A percentile compares a stretch with the other conserved stretches of the same genome.
phyloP scores from a whole-genome alignment of 441 rosid genomes.

The Eutrema salsugineum region DNA sequence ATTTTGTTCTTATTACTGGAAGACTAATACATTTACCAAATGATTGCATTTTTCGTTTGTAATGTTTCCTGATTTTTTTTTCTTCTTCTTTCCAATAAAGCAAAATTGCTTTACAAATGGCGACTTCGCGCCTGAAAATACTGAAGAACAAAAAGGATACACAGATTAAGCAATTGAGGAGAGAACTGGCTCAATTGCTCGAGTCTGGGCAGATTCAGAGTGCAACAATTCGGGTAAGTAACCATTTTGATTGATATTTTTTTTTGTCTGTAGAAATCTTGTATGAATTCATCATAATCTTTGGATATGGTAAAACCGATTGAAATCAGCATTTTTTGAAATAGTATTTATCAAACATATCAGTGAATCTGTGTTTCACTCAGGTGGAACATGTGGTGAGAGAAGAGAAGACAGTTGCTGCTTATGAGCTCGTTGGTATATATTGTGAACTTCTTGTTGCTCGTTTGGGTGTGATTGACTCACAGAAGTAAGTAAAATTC shows the following conservation, averaged over 20 bases:
- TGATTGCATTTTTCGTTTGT: background rate
- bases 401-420: constrained; percentile 84
- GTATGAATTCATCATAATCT: background rate
- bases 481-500: constrained; percentile 63
- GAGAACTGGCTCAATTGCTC: constrained; percentile 70
- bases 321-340: background rate
- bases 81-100: constrained; percentile 31
- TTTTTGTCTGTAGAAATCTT: background rate
- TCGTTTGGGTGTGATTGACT: constrained; percentile 70
- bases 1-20: background rate
- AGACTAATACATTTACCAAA: background rate
- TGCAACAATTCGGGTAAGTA: constrained; percentile 68
- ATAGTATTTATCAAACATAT: background rate
- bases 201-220: constrained; percentile 74
- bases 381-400: constrained; percentile 87
- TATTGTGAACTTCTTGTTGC: constrained; percentile 75
- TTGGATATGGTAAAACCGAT: background rate
- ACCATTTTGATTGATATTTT: background rate
- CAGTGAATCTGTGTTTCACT: background rate
- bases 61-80: background rate
- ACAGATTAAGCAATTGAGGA: constrained; percentile 65
- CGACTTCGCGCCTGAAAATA: constrained; percentile 62
- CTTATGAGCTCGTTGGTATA: constrained; percentile 75
- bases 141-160: constrained; percentile 66
- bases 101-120: constrained; percentile 70